Percentiles rank a stretch among this genome's conserved stretches.
Conservation (phyloP, 352 stramenopile species). For the Phytophthora pisi region DNA sequence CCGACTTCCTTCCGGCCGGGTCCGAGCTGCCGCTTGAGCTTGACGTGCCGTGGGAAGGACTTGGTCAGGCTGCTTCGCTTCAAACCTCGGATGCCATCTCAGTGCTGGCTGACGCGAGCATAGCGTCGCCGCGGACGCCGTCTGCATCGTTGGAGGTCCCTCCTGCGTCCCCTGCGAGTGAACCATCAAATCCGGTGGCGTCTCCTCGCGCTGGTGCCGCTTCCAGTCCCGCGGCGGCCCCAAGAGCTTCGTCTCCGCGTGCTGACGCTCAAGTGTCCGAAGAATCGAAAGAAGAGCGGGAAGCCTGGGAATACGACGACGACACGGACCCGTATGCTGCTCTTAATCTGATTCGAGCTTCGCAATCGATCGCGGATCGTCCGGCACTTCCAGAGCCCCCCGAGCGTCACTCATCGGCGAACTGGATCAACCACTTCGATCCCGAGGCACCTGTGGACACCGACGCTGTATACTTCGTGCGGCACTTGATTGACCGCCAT, state of each 20-base stretch:
- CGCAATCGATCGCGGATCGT: conserved; percentile 12
- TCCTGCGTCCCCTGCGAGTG: background rate
- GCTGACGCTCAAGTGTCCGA: no score
- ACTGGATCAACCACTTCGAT: background rate
- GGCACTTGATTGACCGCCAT: background rate
- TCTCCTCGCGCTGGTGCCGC: background rate
- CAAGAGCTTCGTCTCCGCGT: no score
- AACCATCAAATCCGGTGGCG: background rate
- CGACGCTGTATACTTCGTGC: background rate
- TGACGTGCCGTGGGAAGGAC: background rate
- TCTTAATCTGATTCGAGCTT: background rate
- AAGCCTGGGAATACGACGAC: background rate
- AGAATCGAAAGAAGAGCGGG: background rate
- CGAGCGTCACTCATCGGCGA: no score
- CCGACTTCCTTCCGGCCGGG: background rate
- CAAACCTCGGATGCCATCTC: background rate
- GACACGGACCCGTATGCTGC: background rate
- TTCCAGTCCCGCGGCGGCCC: background rate
- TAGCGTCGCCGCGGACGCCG: background rate
- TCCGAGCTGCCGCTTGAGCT: background rate
- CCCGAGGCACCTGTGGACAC: background rate
- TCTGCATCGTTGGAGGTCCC: background rate
- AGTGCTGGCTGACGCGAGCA: background rate
- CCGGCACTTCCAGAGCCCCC: background rate
- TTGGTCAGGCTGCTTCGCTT: no score